Conservation (phyloP, 2,329 filamentous ascomycete species). For the Fusarium pininemorale region DNA sequence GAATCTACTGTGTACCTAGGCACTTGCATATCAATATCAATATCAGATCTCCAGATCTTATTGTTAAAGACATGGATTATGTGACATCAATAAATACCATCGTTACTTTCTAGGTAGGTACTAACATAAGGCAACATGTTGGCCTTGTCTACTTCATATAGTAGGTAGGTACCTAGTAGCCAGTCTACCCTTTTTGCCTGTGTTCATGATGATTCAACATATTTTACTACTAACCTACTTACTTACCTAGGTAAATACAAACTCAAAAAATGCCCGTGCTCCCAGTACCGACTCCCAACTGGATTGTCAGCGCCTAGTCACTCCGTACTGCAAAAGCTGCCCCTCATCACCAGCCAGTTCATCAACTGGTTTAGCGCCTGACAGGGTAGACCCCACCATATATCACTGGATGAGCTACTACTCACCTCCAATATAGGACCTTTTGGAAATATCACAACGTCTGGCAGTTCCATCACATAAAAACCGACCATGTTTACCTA, state of each 20-base stretch:
- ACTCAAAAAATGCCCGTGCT: conserved; percentile 20
- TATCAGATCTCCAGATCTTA: background rate
- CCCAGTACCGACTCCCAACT: background rate
- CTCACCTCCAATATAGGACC: conserved; percentile 5
- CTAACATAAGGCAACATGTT: background rate
- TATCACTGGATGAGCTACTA: background rate
- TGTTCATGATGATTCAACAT: conserved; percentile 2
- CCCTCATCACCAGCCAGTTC: conserved; percentile 23
- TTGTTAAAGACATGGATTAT: background rate
- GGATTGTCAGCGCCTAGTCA: background rate
- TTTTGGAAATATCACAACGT: background rate
- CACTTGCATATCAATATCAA: background rate
- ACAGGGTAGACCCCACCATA: conserved; percentile 17
- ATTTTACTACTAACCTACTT: background rate
- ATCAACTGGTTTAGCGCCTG: conserved; percentile 21
- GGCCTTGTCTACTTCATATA: background rate
- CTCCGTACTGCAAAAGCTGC: background rate
- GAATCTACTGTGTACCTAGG: background rate
- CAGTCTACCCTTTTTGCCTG: background rate
- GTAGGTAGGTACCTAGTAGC: background rate
- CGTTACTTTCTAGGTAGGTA: background rate
- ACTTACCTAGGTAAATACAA: too few relatives aligned
- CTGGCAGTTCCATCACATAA: background rate
- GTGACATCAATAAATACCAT: background rate
- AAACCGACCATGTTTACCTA: background rate